Evolutionary conservation across 805 yeast genomes (phyloP).

Genomic region (Metschnikowia kofuensis): DNA sequence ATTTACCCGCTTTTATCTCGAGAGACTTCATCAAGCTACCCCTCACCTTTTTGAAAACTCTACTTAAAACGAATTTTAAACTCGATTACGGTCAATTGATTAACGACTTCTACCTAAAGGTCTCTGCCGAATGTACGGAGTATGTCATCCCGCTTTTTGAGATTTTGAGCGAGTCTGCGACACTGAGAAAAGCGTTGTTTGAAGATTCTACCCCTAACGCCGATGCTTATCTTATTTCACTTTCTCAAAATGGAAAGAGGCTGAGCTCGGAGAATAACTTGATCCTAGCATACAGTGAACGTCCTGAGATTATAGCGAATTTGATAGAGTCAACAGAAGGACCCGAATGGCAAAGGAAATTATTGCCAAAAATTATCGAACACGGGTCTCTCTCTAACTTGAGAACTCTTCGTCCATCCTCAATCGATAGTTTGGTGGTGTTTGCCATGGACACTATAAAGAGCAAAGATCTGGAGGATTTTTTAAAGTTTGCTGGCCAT

Average conservation of each 20-base stretch:
- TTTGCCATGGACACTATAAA: constrained; percentile 18
- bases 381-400: not conserved
- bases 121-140: constrained; percentile 19
- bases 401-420: not conserved
- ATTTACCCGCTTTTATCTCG: constrained; percentile 25
- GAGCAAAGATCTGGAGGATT: constrained; percentile 10
- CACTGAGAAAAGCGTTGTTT: not conserved
- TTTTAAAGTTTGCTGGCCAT: constrained; percentile 12
- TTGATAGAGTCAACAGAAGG: constrained; percentile 12
- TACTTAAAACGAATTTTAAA: constrained; percentile 5
- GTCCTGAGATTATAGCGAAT: constrained; percentile 18
- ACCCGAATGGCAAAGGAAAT: constrained; percentile 11
- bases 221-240: constrained; percentile 25
- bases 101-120: constrained; percentile 32
- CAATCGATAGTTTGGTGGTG: not conserved
- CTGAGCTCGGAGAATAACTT: constrained; percentile 21
- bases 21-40: constrained; percentile 27
- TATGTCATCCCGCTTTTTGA: constrained; percentile 4
- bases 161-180: constrained; percentile 1
- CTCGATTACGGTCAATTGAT: constrained; percentile 15
- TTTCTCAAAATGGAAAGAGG: constrained; percentile 25
- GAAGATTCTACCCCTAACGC: constrained; percentile 22
- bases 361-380: constrained; percentile 10
- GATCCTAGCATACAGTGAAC: constrained; percentile 18
- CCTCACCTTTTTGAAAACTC: constrained; percentile 11